phyloP scores from a whole-genome alignment of 2,329 filamentous ascomycete genomes.

The Falciphora oryzae region DNA sequence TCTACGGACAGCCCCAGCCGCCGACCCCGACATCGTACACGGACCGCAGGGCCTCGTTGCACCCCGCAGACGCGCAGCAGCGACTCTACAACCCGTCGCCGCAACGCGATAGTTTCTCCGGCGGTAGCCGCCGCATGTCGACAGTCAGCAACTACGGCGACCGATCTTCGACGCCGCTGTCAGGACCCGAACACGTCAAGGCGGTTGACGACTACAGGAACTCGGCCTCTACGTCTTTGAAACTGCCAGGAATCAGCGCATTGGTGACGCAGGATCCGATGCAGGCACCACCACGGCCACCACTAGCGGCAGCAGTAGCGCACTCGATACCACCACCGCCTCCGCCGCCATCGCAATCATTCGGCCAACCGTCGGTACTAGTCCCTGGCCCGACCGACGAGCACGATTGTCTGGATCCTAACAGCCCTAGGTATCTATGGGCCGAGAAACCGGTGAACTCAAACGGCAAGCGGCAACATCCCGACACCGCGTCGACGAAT shows the following conservation, averaged over 20 bases:
- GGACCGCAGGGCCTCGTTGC: background rate
- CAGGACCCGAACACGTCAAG: background rate
- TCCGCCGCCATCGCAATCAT: background rate
- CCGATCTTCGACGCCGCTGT: constrained; percentile 5
- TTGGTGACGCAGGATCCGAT: background rate
- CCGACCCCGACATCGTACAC: constrained; percentile 10
- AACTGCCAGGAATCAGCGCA: background rate
- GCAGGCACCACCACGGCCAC: too few species aligned
- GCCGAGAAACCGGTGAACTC: background rate
- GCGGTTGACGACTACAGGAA: background rate
- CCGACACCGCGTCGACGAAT: background rate
- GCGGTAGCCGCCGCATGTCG: background rate
- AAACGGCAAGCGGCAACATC: background rate
- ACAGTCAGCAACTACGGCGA: background rate
- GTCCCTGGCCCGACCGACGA: background rate
- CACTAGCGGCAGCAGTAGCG: background rate
- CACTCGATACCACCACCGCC: too few species aligned
- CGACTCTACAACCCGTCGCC: constrained; percentile 2
- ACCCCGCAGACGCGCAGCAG: background rate
- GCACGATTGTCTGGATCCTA: background rate
- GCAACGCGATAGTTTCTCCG: background rate
- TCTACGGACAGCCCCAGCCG: constrained; percentile 6
- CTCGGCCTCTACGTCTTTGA: background rate
- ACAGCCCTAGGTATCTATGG: background rate
- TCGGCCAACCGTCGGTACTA: background rate